Base-by-base conservation (phyloP, 352 stramenopile genomes). In the Phytophthora tentaculata region DNA sequence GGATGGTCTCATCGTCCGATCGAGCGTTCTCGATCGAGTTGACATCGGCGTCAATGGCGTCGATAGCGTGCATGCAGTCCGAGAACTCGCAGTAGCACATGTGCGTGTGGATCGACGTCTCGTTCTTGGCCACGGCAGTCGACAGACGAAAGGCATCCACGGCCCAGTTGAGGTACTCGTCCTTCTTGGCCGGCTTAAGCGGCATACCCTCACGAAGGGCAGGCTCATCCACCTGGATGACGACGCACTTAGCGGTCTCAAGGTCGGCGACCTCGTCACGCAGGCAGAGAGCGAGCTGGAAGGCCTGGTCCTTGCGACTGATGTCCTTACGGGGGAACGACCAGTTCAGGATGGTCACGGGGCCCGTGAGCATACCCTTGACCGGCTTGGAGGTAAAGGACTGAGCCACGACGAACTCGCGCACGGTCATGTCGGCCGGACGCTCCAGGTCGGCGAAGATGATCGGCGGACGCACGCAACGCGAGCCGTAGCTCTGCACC, bases 21-120 rank as follows among this genome's bases (percentile, higher is more conserved):
- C 92, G 89, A 57, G 90, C 85, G 72, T 97, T 98, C 77, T 98
- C 94, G 71, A 98, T 98, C 64, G 91, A 97, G 81, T 97, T 97
- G n/a, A 97, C 90, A 57, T 98, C 94, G 2, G 91, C 91, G 69
- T 98, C 94, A 37, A 98, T 90, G 22, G 85, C 84, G 62, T 97
- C 91, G 56, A 98, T 98, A 28, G 92, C 89, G 59, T 92, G 80
- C 89, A 98, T 97, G 77, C 90, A 97, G 81, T 98, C 94, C 8
- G 89, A 68, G 73, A 98, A 98, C 76, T 98, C 92, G 78, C 90
- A 97, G 86, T 98, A 98, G 89, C 94, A 98, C 91, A 98, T 98
- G 89, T 98, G 94, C 39, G 92, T 98, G 83, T 98, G 92, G 75
- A 98, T 97, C 51, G 94, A 95, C 16, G 92, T 98, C 68, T 89